Evolutionary conservation across 352 stramenopile genomes (phyloP), one percentile per base, ranked within the genome.

Genomic region (Phytophthora lateralis): DNA sequence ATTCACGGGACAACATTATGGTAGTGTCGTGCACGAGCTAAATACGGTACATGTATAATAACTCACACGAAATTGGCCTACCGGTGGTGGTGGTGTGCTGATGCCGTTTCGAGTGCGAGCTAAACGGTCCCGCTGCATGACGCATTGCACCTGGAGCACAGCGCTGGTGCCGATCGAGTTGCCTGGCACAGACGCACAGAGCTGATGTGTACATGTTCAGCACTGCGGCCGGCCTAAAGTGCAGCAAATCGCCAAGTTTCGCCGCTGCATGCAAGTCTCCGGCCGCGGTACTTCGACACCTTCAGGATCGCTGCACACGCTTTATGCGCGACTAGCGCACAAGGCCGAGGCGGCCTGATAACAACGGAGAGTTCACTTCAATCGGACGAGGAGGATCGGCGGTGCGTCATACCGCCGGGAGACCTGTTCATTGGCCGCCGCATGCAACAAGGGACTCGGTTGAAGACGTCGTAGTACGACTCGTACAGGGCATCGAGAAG

Each of bases 351-450:
- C 15, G 17, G 18, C 30, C 51, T 58, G 51, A 58, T 58, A 50
- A 49, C 39, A 26, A 46, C 32, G 21, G 39, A 21, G 21, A 37
- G 20, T 7, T 37, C 18, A 44, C 57, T 56, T 66, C 44, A 61
- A 66, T 11, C 27, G 21, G 10, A 47, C 24, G 34, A 55, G 21
- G 14, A 37, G 30, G 30, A 37, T 18, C 47, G 6, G 12, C 21
- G 11, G 45, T 21, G 60, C 60, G 60, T 68, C 60, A 68, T 63
- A 50, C 38, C 30, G 32, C 53, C 45, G 38, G 30, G 15, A 63
- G 45, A 58, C 14, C 15, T 58, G 53, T 20, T 55, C 41, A 69
- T 69, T 69, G 60, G 60, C 14, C 34, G 10, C 17, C 20, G 32
- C 14, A 18, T 50, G 37, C 42, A 60, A 39, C 37, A 44, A 50